Evolutionary conservation across 768 basidiomycete species (phyloP).

Genomic region (Kwoniella botswanensis): DNA sequence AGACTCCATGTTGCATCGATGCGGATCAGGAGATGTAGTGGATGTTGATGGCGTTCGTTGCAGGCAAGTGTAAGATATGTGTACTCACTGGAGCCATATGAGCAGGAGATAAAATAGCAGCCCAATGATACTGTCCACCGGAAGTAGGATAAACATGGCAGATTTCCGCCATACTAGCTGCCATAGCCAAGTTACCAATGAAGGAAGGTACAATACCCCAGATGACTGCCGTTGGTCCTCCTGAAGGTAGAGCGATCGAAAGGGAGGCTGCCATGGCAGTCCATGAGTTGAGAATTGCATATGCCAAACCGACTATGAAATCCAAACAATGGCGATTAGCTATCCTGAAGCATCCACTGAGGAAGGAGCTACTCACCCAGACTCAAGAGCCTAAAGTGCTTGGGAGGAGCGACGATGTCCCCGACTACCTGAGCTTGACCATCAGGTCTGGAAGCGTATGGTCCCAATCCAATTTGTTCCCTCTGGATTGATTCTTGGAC

Average conservation of each 20-base stretch:
- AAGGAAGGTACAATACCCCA: slow-evolving; percentile 48
- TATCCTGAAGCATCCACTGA: too few species aligned
- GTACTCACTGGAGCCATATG: slow-evolving; percentile 39
- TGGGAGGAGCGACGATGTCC: slow-evolving; percentile 5
- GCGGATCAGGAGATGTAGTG: too few species aligned
- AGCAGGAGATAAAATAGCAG: slow-evolving; percentile 41
- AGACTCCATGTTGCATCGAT: too few species aligned
- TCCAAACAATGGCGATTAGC: too few species aligned
- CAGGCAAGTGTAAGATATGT: too few species aligned
- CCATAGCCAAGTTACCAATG: slow-evolving; percentile 46
- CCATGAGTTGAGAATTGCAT: slow-evolving; percentile 50
- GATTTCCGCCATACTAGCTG: slow-evolving; percentile 47
- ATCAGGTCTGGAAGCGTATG: slow-evolving; percentile 19
- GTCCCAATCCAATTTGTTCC: slow-evolving; percentile 27
- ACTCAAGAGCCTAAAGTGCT: slow-evolving; percentile 32
- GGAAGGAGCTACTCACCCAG: slow-evolving; percentile 20
- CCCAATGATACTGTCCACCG: slow-evolving; percentile 53
- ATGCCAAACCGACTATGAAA: slow-evolving; percentile 43
- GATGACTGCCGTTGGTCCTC: slow-evolving; percentile 47
- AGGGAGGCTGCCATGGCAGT: slow-evolving; percentile 48
- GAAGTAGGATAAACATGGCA: slow-evolving; percentile 37
- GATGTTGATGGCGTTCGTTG: too few species aligned
- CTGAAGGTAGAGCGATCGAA: slow-evolving; percentile 45
- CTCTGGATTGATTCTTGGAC: slow-evolving; percentile 28
- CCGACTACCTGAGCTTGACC: neutral